Base-by-base conservation (phyloP, 148 eudicot species). In the Chenopodium quinoa region DNA sequence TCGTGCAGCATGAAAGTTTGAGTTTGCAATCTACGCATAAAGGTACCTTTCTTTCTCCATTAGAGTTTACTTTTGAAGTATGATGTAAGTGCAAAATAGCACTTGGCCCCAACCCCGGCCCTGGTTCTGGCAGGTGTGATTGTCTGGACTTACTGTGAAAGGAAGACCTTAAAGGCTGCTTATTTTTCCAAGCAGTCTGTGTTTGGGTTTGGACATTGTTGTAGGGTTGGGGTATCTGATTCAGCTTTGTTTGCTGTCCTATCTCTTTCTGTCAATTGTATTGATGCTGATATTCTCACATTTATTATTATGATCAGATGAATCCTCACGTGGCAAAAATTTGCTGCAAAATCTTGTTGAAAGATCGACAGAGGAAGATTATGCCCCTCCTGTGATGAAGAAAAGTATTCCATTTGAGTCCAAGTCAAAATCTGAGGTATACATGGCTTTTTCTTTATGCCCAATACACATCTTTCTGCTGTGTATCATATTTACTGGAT, bases 371-470 rank as follows among this genome's bases (percentile, higher is more conserved):
- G 44, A 5, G 8, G 44, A 52, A 52, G 56, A 52, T 12, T 14
- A 52, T 10, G 56, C 16, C 56, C 67, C 58, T 69, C 81, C 89
- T 81, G 79, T 79, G 82, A 66, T 76, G 75, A 82, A 88, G 85
- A 82, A 75, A 62, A 82, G 83, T 70, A 79, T 48, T 79, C 88
- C 80, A 81, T 79, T 75, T 17, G 77, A 70, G 80, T 84, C 87
- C 76, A 83, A 70, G 63, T 74, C 83, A 29, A 78, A 76, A 56
- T 46, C 85, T 40, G 82, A 87, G 94, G 95, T 93, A 89, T 46
- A 54, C 16, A 19, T 9, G 67, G n/a, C 54, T 40, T 22, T 47
- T 32, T 22, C 19, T 46, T 71, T 40, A 44, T 75, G 44, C 27
- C 78, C 64, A 34, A 71, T 71, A 56, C 14, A 10, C 25, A 37